These are phyloP conservation scores for Xylariaceae sp. DNA, from an alignment of 2,329 filamentous ascomycete species.

Conservation along the genomic window DNA sequence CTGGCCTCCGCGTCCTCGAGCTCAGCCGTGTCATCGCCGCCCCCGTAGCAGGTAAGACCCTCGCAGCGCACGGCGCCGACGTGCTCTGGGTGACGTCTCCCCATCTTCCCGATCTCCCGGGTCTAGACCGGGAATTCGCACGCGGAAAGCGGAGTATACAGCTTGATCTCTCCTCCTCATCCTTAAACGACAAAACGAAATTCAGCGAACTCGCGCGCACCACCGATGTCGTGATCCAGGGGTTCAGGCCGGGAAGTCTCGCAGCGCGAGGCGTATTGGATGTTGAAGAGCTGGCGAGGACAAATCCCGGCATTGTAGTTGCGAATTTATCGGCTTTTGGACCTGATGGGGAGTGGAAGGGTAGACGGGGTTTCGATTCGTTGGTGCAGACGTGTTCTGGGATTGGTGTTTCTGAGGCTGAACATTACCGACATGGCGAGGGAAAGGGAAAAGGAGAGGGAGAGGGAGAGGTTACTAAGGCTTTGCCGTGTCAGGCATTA, in stretches of 20 bases:
- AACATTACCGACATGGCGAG: conserved; percentile 41
- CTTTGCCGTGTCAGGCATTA: conserved; percentile 60
- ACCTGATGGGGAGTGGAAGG: conserved; percentile 44
- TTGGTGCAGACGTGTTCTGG: conserved; percentile 58
- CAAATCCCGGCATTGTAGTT: conserved; percentile 22
- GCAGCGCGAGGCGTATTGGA: conserved; percentile 46
- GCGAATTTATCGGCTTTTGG: conserved; percentile 58
- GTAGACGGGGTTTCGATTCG: conserved; percentile 61
- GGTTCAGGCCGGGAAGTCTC: conserved; percentile 56
- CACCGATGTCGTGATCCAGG: conserved; percentile 53
- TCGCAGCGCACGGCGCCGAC: conserved; percentile 49
- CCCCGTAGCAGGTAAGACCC: conserved; percentile 45
- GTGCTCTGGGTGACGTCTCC: conserved; percentile 49
- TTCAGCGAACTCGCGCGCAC: conserved; percentile 42
- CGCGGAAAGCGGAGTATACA: conserved; percentile 46
- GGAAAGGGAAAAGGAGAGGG: conserved; percentile 45
- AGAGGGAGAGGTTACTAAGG: conserved; percentile 47
- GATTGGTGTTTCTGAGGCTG: conserved; percentile 62
- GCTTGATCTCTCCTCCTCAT: conserved; percentile 25
- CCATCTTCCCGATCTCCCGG: conserved; percentile 44
- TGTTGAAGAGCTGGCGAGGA: neutral
- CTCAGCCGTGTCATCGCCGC: conserved; percentile 49
- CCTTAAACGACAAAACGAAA: conserved; percentile 30
- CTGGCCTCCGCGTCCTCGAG: conserved; percentile 38
- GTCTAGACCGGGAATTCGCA: conserved; percentile 45